Percentiles rank a stretch among this genome's conserved stretches.
Conservation (phyloP, 176 grass and related monocot species). For the Lolium perenne region DNA sequence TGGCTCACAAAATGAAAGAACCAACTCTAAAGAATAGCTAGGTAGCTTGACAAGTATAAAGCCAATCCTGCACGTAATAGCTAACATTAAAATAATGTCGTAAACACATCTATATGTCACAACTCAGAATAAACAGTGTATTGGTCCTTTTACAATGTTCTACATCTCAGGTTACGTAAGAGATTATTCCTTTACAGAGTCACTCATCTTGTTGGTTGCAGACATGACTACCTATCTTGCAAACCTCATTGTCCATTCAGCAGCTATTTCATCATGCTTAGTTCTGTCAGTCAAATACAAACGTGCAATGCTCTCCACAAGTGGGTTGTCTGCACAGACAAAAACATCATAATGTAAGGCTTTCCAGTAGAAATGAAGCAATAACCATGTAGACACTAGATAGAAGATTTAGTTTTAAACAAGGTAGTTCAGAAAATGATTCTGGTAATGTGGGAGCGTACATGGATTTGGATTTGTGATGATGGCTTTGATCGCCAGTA, state of each 20-base stretch:
- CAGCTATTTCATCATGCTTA: conserved; percentile 82
- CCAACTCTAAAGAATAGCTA: conserved; percentile 11
- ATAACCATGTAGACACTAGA: conserved; percentile 4
- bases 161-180: conserved; percentile 31
- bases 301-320: conserved; percentile 59
- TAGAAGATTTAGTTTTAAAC: conserved; percentile 17
- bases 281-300: conserved; percentile 71
- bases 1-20: not conserved
- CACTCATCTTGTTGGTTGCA: conserved; percentile 38
- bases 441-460: conserved; percentile 42
- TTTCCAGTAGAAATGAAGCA: conserved; percentile 17
- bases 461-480: conserved; percentile 87
- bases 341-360: conserved; percentile 32
- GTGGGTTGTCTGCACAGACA: conserved; percentile 58
- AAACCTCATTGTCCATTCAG: conserved; percentile 92
- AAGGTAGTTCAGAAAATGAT: conserved; percentile 36
- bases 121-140: conserved; percentile 38
- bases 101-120: conserved; percentile 43
- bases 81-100: conserved; percentile 9
- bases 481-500: conserved; percentile 76
- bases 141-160: conserved; percentile 38
- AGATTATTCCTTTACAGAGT: conserved; percentile 39
- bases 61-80: conserved; percentile 28
- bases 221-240: conserved; percentile 62
- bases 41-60: conserved; percentile 7